Evolutionary conservation across 2,329 filamentous ascomycete species (phyloP), one percentile per base, ranked within the genome.

Genomic region (Diaporthe nobilis): DNA sequence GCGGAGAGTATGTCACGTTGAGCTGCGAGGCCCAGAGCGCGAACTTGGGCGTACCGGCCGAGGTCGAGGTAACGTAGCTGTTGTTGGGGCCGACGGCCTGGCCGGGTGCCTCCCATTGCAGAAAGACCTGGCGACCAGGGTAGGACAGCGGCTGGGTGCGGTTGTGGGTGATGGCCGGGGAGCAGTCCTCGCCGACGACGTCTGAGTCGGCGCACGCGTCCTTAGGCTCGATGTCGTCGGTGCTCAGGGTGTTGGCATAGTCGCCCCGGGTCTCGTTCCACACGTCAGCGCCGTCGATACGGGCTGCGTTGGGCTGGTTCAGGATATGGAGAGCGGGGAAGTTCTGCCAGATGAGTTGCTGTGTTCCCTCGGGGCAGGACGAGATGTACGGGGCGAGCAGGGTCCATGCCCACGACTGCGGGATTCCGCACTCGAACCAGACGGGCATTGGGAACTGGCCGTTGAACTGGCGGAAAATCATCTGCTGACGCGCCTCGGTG

Each of bases 391-490:
- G 95, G 0, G 95, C 94, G 6, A 97, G 87, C 31, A 95, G 88
- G 0, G 94, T 94, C 95, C 95, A 97, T 0, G 92, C 91, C 94
- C 94, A 97, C 0, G 92, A 94, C 83, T 97, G 95, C 0, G 94
- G 94, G 34, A 96, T 92, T 53, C 94, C 94, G 8, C 91, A 88
- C 80, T 94, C 92, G 81, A 96, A 95, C 94, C 94, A 97, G 13
- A 94, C 93, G 0, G 94, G 93, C 93, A 95, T 94, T 31, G 95
- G 93, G 84, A 94, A 94, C 9, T 95, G 89, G 22, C 94, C 95
- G 47, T 91, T 88, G 82, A 97, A 95, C 82, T 97, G 94, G 28
- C 95, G 92, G 88, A 97, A 97, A 78, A 94, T 92, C 86, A 96
- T 88, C 85, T 97, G 94, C 85, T 97, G 95, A 0, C 94, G 92